Base-by-base conservation (phyloP, 1,139 yeast genomes). In the Yamadazyma atlantica region DNA sequence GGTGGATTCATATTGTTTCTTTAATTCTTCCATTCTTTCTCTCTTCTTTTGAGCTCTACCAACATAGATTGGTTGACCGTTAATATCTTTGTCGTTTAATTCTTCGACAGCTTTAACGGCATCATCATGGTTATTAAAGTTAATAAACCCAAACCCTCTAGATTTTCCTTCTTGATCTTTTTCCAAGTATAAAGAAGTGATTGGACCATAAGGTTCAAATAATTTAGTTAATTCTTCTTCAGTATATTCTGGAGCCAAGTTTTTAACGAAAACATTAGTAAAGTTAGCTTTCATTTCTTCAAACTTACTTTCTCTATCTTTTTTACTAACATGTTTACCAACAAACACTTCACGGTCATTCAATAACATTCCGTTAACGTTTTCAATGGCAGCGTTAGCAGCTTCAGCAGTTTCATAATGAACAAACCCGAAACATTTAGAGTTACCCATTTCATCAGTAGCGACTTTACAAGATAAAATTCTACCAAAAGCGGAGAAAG, bases 31-130 rank as follows among this genome's bases (percentile, higher is more conserved):
- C 64, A 85, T 73, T 76, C 99, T 90, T 79, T 92, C 99, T 69
- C 87, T 79, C 81, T 89, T 92, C 89, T 89, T 92, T 77, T 92
- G 98, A 54, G 99, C 99, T 73, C 98, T 89, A 57, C 97, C 97
- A 58, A 92, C 98, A 67, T 83, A 92, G 53, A 92, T 74, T 69
- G 77, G 80, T 74, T 86, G 89, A 59, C 92, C 92, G 57, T 79
- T 81, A 64, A 84, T 68, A 60, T 92, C 98, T 54, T 70, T 73
- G 64, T 86, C 96, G 71, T 94, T 87, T 66, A 92, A 81, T 58
- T 78, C 95, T 44, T 88, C 96, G 57, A 92, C 95, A 46, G 97
- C 96, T 71, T 80, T 80, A 53, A 76, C 79, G 54, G 99, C 99
- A 56, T 82, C 75, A 58, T 84, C 90, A 69, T 92, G 98, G 53